Evolutionary conservation across 345 rosid species (phyloP).

Genomic region (Eucalyptus marginata): DNA sequence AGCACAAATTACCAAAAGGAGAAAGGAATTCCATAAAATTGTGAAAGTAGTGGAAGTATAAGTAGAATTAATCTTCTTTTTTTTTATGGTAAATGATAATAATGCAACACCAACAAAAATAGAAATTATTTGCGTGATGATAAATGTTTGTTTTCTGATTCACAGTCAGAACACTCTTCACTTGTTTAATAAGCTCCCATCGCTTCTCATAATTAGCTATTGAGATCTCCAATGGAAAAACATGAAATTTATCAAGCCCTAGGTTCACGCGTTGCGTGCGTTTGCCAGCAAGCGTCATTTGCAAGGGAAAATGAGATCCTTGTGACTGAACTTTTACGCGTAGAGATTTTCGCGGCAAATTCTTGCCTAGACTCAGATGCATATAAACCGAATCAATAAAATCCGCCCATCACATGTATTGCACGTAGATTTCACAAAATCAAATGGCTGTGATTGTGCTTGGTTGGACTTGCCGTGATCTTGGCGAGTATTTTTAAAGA

Average conservation of each 20-base stretch:
- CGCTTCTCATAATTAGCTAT: too few species aligned
- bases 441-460: not conserved
- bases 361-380: not conserved
- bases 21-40: not conserved
- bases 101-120: not conserved
- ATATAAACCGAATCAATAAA: not conserved
- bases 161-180: not conserved
- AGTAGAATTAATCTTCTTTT: not conserved
- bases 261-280: not conserved
- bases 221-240: too few species aligned
- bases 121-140: not conserved
- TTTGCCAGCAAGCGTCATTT: not conserved
- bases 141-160: not conserved
- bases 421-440: not conserved
- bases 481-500: not conserved
- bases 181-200: too few species aligned
- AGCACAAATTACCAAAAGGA: not conserved
- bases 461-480: not conserved
- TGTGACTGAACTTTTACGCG: not conserved
- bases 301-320: not conserved
- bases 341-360: not conserved
- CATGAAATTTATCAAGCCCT: not conserved
- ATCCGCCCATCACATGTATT: not conserved
- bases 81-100: not conserved
- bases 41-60: not conserved